Evolutionary conservation across 1,284 basidiomycete species (phyloP).

Genomic region (Prillingera fragicola): DNA sequence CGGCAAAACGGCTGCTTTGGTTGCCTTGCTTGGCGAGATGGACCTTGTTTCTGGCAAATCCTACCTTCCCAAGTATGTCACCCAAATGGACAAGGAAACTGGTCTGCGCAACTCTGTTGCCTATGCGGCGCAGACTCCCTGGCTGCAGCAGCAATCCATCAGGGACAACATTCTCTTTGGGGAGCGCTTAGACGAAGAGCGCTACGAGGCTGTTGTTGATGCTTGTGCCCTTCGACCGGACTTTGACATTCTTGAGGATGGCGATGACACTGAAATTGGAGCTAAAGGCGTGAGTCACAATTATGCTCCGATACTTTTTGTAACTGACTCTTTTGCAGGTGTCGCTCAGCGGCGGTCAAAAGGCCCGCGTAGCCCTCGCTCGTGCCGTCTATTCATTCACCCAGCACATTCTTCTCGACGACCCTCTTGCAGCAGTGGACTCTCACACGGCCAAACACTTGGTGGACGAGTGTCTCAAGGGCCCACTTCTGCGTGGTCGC

Average conservation of each 20-base stretch:
- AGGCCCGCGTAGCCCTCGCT: constrained; percentile 60
- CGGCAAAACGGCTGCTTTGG: constrained; percentile 53
- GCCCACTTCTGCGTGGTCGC: constrained; percentile 59
- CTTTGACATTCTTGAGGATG: constrained; percentile 68
- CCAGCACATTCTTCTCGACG: constrained; percentile 74
- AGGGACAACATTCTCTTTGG: constrained; percentile 65
- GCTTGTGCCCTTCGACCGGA: constrained; percentile 68
- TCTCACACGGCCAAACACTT: constrained; percentile 78
- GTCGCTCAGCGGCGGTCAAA: constrained; percentile 65
- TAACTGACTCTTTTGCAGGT: constrained; percentile 17
- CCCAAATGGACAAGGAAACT: constrained; percentile 55
- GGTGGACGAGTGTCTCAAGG: constrained; percentile 59
- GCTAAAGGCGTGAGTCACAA: constrained; percentile 58
- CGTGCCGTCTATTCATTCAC: constrained; percentile 54
- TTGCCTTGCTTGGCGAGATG: constrained; percentile 56
- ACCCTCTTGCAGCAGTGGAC: constrained; percentile 81
- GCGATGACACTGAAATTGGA: constrained; percentile 67
- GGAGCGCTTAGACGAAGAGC: constrained; percentile 57
- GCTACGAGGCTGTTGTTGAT: constrained; percentile 68
- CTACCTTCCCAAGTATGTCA: constrained; percentile 60
- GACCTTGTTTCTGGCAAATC: constrained; percentile 59
- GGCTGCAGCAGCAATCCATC: constrained; percentile 61
- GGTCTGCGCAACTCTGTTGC: constrained; percentile 69
- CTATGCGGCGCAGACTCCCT: constrained; percentile 78
- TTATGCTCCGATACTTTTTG: no score